Evolutionary conservation across 257 asterid genomes (phyloP), one percentile per base, ranked within the genome.

Genomic region (Gynochthodes officinalis): DNA sequence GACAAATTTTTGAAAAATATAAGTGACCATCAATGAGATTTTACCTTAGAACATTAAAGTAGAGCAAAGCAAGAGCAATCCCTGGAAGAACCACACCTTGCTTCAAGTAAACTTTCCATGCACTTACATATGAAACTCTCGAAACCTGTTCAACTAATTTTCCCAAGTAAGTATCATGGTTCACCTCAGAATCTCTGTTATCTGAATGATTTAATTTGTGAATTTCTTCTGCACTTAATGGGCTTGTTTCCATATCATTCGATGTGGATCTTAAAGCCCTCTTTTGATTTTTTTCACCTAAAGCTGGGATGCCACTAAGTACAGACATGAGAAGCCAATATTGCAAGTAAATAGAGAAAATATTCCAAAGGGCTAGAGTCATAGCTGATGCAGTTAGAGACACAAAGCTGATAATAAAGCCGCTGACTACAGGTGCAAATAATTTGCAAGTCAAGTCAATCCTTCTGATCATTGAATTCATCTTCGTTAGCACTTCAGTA

Each of bases 1-100:
- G n/a, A n/a, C n/a, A n/a, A n/a, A n/a, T n/a, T n/a, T n/a, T n/a
- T n/a, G n/a, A n/a, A n/a, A n/a, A n/a, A n/a, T n/a, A n/a, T n/a
- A n/a, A n/a, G n/a, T n/a, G n/a, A n/a, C n/a, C n/a, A n/a, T n/a
- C n/a, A n/a, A n/a, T n/a, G n/a, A n/a, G n/a, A n/a, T 2, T 37
- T 32, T 64, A 93, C 98, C 96, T 87, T 54, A 93, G 97, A 37
- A 93, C 95, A 0, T 89, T 89, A 27, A 88, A 93, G 61, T 75
- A 93, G 54, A 93, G 85, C 68, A 90, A 78, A 4, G 96, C 83
- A 62, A 93, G 97, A 67, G 97, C 85, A 43, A 93, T 54, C 69
- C 98, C 98, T 0, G 97, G 92, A 53, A 93, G 95, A 70, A 83
- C 76, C 23, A 88, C 87, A 23, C 88, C 96, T 81, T 90, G 95